Base-by-base conservation (phyloP, 2,329 filamentous ascomycete genomes). In the Myriangium duriaei region DNA sequence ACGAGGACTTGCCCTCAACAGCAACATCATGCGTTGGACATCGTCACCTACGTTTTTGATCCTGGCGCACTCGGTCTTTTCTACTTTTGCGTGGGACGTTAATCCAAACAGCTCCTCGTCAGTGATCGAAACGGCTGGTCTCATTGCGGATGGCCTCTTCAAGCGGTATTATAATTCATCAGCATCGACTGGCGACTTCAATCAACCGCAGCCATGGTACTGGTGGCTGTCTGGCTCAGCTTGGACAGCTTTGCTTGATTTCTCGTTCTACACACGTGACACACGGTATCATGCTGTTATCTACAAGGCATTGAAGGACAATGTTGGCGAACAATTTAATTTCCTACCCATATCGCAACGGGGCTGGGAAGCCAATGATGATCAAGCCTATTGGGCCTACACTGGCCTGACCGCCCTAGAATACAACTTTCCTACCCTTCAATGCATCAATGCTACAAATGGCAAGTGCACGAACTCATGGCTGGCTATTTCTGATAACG, bases 301-400 rank as follows among this genome's bases (percentile, higher is more conserved):
- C 10, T 64, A 56, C 17, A 52, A 60, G 33, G 57, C 54, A 61
- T 58, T 64, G 59, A 59, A 56, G 12, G 51, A 55, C 16, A 63
- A 62, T 45, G 53, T 56, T 17, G 58, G 61, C 7, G 57, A 59
- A 1, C 49, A 59, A 30, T 59, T 62, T 38, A 55, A 64, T 49
- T 62, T 60, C 47, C 57, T 67, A 46, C 54, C 63, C 24, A 52
- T 51, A 2, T 52, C 53, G 4, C 57, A 60, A 44, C 51, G 47
- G 45, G 31, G 42, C 10, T 52, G 50, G 13, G 47, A 58, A 10
- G 61, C 60, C 11, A 73, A 72, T 46, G 68, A 74, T 44, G 68
- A 74, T 47, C 69, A 78, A 65, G 78, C 81, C 4, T 88, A 91
- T 60, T 92, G 84, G 84, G 81, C 73, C n/a, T 71, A 91, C 64